phyloP scores from a whole-genome alignment of 352 stramenopile species.

The Phytophthora chlamydospora region DNA sequence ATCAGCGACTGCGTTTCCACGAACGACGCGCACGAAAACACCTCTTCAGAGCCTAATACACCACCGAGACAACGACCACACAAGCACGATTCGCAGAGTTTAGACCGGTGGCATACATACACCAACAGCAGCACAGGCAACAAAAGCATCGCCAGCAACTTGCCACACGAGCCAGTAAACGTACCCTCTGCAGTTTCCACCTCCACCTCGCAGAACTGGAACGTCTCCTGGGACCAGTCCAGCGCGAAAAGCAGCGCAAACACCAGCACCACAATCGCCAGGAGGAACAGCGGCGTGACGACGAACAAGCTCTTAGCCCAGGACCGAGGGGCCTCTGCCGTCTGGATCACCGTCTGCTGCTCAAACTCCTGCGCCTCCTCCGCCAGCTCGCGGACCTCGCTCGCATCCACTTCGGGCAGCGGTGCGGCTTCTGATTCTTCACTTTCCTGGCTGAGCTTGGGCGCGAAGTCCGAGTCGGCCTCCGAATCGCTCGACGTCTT shows the following conservation, averaged over 20 bases:
- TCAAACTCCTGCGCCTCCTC: conserved; percentile 51
- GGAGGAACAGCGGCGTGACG: conserved; percentile 41
- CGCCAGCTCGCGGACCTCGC: conserved; percentile 47
- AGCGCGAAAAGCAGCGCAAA: conserved; percentile 56
- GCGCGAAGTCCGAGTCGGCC: conserved; percentile 66
- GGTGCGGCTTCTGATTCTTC: conserved; percentile 50
- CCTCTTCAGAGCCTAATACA: conserved; percentile 35
- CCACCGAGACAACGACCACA: conserved; percentile 6
- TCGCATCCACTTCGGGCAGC: conserved; percentile 52
- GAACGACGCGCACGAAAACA: conserved; percentile 49
- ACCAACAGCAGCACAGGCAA: conserved; percentile 7
- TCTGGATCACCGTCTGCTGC: conserved; percentile 27
- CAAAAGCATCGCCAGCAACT: conserved; percentile 1
- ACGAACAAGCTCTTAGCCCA: conserved; percentile 40
- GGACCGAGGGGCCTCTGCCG: conserved; percentile 23
- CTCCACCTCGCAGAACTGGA: conserved; percentile 54
- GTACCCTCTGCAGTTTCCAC: conserved; percentile 40
- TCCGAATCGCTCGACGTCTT: conserved; percentile 60
- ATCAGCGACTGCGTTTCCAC: conserved; percentile 42
- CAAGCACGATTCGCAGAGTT: conserved; percentile 2
- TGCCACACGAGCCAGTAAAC: conserved; percentile 13
- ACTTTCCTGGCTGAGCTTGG: conserved; percentile 41
- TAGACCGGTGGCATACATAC: no score
- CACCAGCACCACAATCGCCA: conserved; percentile 47
- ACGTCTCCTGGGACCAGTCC: conserved; percentile 55